A percentile compares a stretch with the other conserved stretches of the same genome.
Evolutionary conservation across 1,284 basidiomycete species (phyloP).

Genomic region (Trametes hirsuta): DNA sequence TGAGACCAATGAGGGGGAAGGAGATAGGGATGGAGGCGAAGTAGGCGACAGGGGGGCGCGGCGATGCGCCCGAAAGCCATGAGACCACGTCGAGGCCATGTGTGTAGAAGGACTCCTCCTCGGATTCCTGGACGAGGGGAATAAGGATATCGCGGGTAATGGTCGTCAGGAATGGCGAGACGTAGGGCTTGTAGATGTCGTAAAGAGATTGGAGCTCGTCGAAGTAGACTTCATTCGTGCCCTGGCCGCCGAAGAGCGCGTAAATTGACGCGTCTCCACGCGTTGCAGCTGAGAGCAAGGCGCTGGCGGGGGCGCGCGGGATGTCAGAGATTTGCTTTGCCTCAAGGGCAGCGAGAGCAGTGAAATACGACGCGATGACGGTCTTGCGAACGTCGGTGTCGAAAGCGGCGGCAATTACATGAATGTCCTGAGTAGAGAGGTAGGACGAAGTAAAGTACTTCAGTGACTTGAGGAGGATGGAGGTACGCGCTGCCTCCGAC

Average conservation of each 20-base stretch:
- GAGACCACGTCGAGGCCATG: constrained; percentile 83
- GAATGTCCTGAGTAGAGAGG: constrained; percentile 77
- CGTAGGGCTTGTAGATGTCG: constrained; percentile 89
- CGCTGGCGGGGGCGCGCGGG: constrained; percentile 68
- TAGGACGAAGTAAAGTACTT: constrained; percentile 80
- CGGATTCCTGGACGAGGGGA: constrained; percentile 70
- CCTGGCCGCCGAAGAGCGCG: constrained; percentile 98
- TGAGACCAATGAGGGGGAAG: constrained; percentile 93
- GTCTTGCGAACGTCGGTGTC: constrained; percentile 77
- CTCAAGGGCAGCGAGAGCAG: constrained; percentile 77
- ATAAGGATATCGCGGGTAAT: constrained; percentile 72
- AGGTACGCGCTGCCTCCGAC: constrained; percentile 59
- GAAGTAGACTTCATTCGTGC: constrained; percentile 98
- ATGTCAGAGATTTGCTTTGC: constrained; percentile 59
- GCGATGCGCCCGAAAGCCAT: constrained; percentile 78
- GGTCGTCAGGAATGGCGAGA: constrained; percentile 69
- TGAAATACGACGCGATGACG: constrained; percentile 83
- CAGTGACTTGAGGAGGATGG: constrained; percentile 75
- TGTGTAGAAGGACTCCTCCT: constrained; percentile 71
- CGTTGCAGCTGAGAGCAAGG: constrained; percentile 75
- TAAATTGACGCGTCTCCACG: constrained; percentile 81
- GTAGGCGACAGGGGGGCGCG: constrained; percentile 85
- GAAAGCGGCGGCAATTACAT: constrained; percentile 78
- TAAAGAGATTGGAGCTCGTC: constrained; percentile 93
- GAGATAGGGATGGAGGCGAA: constrained; percentile 95